phyloP scores from a whole-genome alignment of 2,329 filamentous ascomycete species.

The Colletotrichum karsti region DNA sequence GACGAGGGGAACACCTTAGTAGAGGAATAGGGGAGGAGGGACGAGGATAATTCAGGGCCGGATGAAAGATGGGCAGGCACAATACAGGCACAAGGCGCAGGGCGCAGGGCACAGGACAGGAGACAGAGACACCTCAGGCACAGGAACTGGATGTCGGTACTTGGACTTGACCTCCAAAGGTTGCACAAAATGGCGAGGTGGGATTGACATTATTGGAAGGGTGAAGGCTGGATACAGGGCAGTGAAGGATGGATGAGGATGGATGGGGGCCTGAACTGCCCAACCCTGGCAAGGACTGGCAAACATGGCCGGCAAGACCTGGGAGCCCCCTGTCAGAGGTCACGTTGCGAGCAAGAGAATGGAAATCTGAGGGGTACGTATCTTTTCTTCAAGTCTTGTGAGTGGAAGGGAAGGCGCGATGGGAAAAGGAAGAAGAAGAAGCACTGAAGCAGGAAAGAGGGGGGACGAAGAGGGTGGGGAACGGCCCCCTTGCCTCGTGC shows the following conservation, averaged over 20 bases:
- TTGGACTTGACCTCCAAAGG: neutral
- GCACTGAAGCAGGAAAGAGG: neutral
- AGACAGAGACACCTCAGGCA: too few species aligned
- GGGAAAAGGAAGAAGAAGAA: neutral
- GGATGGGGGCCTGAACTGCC: neutral
- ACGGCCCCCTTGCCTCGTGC: slow-evolving; percentile 27
- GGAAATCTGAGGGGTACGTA: neutral
- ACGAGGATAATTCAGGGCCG: neutral
- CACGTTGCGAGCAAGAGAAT: neutral
- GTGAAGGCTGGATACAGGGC: too few species aligned
- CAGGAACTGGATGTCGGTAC: neutral
- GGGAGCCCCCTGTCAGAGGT: slow-evolving; percentile 1
- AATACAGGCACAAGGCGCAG: slow-evolving; percentile 15
- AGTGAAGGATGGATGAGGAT: slow-evolving; percentile 1
- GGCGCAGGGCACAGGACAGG: too few species aligned
- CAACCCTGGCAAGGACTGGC: neutral
- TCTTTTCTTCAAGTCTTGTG: neutral
- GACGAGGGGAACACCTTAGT: neutral
- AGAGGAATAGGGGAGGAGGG: neutral
- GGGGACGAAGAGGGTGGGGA: slow-evolving; percentile 13
- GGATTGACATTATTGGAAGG: slow-evolving; percentile 26
- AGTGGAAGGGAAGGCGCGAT: neutral
- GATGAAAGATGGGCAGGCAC: neutral
- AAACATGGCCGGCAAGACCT: neutral
- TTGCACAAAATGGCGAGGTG: slow-evolving; percentile 25